Percentiles rank a stretch among this genome's conserved stretches.
Conservation (phyloP, 495 filamentous ascomycete genomes). For the Pyronema domesticum region DNA sequence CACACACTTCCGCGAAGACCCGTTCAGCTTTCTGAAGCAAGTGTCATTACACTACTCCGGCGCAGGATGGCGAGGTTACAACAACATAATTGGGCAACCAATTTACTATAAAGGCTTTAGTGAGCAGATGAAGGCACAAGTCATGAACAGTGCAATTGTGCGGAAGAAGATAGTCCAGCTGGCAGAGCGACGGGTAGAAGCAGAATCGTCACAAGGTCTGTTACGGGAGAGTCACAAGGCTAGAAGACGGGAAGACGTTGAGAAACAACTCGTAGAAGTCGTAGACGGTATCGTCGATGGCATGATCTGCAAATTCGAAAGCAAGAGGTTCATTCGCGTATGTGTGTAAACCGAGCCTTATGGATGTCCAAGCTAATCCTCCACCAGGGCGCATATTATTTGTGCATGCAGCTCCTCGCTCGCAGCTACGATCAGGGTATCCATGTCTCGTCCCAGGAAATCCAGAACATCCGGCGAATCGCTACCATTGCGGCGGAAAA, state of each 20-base stretch:
- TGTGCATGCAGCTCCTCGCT: constrained; percentile 71
- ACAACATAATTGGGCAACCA: constrained; percentile 72
- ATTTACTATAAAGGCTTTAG: constrained; percentile 86
- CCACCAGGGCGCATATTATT: constrained; percentile 56
- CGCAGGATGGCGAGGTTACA: constrained; percentile 84
- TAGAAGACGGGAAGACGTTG: constrained; percentile 35
- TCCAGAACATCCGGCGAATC: constrained; percentile 59
- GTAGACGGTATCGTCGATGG: constrained; percentile 69
- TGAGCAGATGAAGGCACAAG: constrained; percentile 64
- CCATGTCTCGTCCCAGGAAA: constrained; percentile 87
- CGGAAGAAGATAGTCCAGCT: constrained; percentile 57
- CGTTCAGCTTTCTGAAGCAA: constrained; percentile 74
- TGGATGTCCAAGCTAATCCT: constrained; percentile 2
- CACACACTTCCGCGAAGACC: constrained; percentile 35
- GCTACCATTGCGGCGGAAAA: constrained; percentile 65
- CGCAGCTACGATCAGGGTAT: constrained; percentile 93
- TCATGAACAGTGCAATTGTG: constrained; percentile 58
- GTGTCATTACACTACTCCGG: constrained; percentile 78
- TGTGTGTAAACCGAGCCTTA: background rate
- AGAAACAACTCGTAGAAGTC: constrained; percentile 43
- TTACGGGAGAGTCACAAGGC: constrained; percentile 43
- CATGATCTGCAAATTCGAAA: constrained; percentile 99
- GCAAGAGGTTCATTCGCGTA: constrained; percentile 67
- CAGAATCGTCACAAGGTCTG: constrained; percentile 58
- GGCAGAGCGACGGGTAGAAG: constrained; percentile 48